Evolutionary conservation across 805 yeast genomes (phyloP), one percentile per base, ranked within the genome.

Genomic region (Kazachstania bromeliacearum): DNA sequence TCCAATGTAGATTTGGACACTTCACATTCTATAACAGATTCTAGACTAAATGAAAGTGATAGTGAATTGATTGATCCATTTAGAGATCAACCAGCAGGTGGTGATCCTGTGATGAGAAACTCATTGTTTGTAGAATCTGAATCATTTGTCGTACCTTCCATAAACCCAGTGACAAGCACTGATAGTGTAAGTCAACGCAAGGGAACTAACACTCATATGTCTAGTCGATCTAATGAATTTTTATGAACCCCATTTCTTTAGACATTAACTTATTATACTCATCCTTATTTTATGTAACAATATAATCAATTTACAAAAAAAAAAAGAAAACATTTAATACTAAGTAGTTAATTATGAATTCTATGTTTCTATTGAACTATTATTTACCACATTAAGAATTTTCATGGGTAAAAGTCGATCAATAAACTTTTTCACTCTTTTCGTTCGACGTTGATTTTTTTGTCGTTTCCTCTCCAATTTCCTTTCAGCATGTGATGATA

Each of bases 41-140:
- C 23, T 22, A 12, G 18, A 7, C 15, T 18, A 13, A 27, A 18
- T 19, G 23, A 17, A 7, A 28, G 21, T 20, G 36, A 34, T 21
- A 8, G 9, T 16, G 29, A 13, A 27, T 17, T 34, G 14, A 12
- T 34, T 14, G 24, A 34, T 17, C 33, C 37, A 21, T 34, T 34
- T 28, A n/a, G 9, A 3, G 24, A 10, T 16, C 21, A 14, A 14
- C 24, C 24, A 7, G 13, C 12, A 17, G 23, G 31, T 31, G 27
- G 20, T 14, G 24, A 26, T 4, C 23, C 25, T 7, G 8, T 15
- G 7, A 14, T n/a, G 15, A 20, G 25, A n/a, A 16, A 25, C 12
- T 25, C 31, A 12, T 26, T 25, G 12, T 31, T 36, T 8, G 17
- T 36, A 13, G 39, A 36, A 26, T 25, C 36, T 4, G 8, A 18